Evolutionary conservation across 2,329 filamentous ascomycete genomes (phyloP).

Genomic region (Fusarium equiseti): DNA sequence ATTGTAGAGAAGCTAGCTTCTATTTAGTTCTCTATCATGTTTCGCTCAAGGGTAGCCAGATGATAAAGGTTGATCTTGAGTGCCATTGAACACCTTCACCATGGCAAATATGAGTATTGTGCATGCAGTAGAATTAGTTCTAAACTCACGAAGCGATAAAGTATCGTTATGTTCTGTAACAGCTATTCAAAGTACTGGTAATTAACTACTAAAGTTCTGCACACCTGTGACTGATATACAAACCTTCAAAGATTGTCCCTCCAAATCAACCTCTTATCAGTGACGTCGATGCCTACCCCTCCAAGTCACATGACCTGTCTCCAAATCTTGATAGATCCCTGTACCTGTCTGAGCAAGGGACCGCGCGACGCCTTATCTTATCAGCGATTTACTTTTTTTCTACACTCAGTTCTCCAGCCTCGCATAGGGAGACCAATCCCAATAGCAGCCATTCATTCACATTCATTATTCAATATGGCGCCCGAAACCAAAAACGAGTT

Average conservation of each 20-base stretch:
- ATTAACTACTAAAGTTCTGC: no score
- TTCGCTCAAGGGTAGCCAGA: not conserved
- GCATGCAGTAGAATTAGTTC: not conserved
- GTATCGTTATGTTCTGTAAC: not conserved
- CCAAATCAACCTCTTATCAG: conserved; percentile 5
- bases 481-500: conserved; percentile 79
- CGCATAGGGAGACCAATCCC: conserved; percentile 7
- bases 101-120: no score
- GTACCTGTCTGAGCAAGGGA: not conserved
- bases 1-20: not conserved
- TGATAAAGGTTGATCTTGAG: not conserved
- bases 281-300: conserved; percentile 37
- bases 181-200: not conserved
- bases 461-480: conserved; percentile 63
- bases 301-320: conserved; percentile 37
- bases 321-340: not conserved
- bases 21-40: not conserved
- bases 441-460: conserved; percentile 13
- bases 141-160: not conserved
- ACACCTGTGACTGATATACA: not conserved
- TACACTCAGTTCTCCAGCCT: conserved; percentile 23
- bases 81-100: not conserved
- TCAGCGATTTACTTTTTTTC: conserved; percentile 44
- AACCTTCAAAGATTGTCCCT: not conserved
- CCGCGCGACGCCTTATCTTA: conserved; percentile 44